Percentiles rank a stretch among this genome's conserved stretches.
Conservation (phyloP, 2,329 filamentous ascomycete genomes). For the Pestalotiopsis sp. region DNA sequence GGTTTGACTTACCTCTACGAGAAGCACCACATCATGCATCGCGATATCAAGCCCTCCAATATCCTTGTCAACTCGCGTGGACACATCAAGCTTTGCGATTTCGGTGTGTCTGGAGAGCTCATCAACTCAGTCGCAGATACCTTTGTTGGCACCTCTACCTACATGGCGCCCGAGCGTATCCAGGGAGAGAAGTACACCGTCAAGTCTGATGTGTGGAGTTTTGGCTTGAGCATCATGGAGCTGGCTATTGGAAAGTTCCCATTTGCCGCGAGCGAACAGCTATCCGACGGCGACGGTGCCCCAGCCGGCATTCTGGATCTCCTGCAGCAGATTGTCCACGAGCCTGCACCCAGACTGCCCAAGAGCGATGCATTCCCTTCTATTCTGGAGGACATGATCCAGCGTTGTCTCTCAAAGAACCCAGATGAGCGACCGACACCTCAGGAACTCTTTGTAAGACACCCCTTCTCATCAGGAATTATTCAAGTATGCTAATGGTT, state of each 20-base stretch:
- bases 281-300: slow-evolving; percentile 75
- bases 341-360: slow-evolving; percentile 88
- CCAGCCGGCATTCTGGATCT: slow-evolving; percentile 96
- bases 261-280: slow-evolving; percentile 75
- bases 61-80: slow-evolving; percentile 94
- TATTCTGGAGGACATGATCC: slow-evolving; percentile 95
- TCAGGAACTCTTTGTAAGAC: slow-evolving; percentile 84
- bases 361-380: slow-evolving; percentile 97
- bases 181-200: slow-evolving; percentile 97
- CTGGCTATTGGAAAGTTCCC: slow-evolving; percentile 97
- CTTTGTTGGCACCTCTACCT: slow-evolving; percentile 97
- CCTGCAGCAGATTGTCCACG: slow-evolving; percentile 95
- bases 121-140: slow-evolving; percentile 98
- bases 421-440: slow-evolving; percentile 89
- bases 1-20: slow-evolving; percentile 94
- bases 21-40: slow-evolving; percentile 97
- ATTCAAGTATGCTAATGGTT: slow-evolving; percentile 26
- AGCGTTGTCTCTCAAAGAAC: slow-evolving; percentile 90
- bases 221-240: slow-evolving; percentile 94
- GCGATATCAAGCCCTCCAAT: slow-evolving; percentile 98
- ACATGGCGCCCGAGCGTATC: slow-evolving; percentile 98
- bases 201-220: slow-evolving; percentile 99
- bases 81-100: slow-evolving; percentile 96
- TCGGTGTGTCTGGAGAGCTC: slow-evolving; percentile 96
- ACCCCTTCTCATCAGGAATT: neutral